These are phyloP conservation scores for Olyra latifolia DNA, from an alignment of 176 grass and related monocot genomes.

Conservation along the genomic window DNA sequence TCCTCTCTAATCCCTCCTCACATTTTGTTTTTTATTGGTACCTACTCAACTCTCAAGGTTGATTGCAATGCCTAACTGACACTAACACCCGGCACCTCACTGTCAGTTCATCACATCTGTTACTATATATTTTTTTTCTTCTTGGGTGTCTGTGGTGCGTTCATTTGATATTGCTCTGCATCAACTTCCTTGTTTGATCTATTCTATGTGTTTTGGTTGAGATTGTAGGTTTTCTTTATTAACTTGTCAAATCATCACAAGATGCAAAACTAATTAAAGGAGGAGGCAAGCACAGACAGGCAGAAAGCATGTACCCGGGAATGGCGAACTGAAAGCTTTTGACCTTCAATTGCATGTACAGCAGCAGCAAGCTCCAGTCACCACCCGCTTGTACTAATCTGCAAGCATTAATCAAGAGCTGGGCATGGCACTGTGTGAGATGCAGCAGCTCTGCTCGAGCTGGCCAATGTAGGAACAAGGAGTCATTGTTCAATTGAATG, in stretches of 20 bases:
- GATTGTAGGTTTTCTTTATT: not conserved
- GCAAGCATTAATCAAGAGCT: conserved; percentile 13
- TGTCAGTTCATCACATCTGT: not conserved
- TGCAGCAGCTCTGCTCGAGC: not conserved
- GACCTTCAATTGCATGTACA: conserved; percentile 20
- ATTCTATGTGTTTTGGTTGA: not conserved
- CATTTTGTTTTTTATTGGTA: conserved; percentile 2
- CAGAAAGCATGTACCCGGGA: conserved; percentile 29
- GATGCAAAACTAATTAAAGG: not conserved
- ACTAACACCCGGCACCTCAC: conserved; percentile 9
- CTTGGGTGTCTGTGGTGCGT: not conserved
- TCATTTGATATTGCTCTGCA: not conserved
- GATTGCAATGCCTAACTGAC: conserved; percentile 35
- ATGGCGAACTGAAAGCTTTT: conserved; percentile 6
- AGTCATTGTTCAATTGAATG: conserved; percentile 38
- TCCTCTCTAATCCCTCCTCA: not conserved
- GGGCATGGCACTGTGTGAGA: not conserved
- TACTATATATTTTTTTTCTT: not conserved
- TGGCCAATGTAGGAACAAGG: conserved; percentile 32
- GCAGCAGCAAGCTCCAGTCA: not conserved
- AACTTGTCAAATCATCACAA: not conserved
- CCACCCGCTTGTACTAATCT: not conserved
- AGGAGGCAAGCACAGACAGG: not conserved
- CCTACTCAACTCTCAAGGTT: conserved; percentile 6
- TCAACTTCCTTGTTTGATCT: not conserved